Evolutionary conservation across 495 filamentous ascomycete species (phyloP), one percentile per base, ranked within the genome.

Genomic region (Neurospora sublineolata): DNA sequence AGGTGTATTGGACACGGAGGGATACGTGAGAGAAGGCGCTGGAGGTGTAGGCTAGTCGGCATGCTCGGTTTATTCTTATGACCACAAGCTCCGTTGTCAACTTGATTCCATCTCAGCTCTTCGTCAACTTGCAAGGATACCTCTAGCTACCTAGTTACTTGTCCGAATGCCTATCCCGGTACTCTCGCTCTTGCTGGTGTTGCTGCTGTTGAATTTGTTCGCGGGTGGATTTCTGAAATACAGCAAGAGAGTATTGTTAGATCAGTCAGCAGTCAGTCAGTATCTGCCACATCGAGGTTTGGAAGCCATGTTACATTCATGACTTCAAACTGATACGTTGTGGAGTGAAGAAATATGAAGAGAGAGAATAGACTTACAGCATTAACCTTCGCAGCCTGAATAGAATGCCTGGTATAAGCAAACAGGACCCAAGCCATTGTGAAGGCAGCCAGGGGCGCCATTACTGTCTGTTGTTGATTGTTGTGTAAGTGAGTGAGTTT

Each of bases 351-450:
- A n/a, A n/a, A n/a, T n/a, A n/a, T n/a, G n/a, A n/a, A n/a, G n/a
- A n/a, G n/a, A n/a, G n/a, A n/a, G n/a, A n/a, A n/a, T n/a, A 27
- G 20, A 74, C 79, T 37, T 73, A 82, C 80, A 18, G 83, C 83
- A 73, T 83, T 83, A 4, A 76, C 72, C 40, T 79, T 84, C 0
- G 83, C 83, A 37, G 82, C 77, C 76, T 79, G 80, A 37, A 84
- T 85, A 0, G 78, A 80, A 14, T 80, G 78, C 20, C 83, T 75
- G 2, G 82, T 78, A 71, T 84, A 85, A 77, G 78, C 76, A 68
- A 86, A 83, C 30, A 86, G 73, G 9, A 86, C 41, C 18, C 77
- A 79, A 7, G 84, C 84, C 84, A 86, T 86, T 3, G 81, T 84
- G 67, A 85, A 84, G 23, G 83, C 84, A 0, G 84, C 83, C 1